A percentile compares a stretch with the other conserved stretches of the same genome.
Evolutionary conservation across 257 asterid species (phyloP).

Genomic region (Capsicum rhomboideum): DNA sequence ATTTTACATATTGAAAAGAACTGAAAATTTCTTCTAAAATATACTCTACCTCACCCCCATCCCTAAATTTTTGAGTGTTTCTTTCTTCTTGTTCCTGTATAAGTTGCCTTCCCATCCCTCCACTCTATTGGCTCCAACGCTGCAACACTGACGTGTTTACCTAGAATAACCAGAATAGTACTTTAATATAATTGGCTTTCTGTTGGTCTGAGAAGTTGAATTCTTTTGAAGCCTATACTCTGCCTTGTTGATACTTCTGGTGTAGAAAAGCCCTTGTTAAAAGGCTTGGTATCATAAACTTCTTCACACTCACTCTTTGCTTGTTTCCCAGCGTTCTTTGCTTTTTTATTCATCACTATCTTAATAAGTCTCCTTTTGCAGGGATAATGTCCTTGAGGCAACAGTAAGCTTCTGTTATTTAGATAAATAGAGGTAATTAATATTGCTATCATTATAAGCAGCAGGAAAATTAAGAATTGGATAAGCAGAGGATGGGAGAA

Average conservation of each 20-base stretch:
- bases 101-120: neutral
- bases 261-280: neutral
- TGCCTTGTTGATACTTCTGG: neutral
- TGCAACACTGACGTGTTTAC: neutral
- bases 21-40: neutral
- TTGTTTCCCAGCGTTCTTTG: neutral
- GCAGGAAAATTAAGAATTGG: neutral
- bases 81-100: neutral
- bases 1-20: neutral
- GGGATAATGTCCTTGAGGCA: neutral
- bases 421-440: neutral
- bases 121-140: neutral
- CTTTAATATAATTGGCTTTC: neutral
- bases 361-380: neutral
- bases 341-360: neutral
- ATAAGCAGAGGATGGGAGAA: conserved; percentile 37
- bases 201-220: neutral
- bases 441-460: neutral
- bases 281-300: neutral
- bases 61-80: neutral
- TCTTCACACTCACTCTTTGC: neutral
- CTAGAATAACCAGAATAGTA: neutral
- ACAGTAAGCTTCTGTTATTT: neutral
- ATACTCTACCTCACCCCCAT: neutral
- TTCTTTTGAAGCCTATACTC: neutral